Percentiles rank a stretch among this genome's conserved stretches.
Conservation (phyloP, 768 basidiomycete genomes). For the Mycena crocata region DNA sequence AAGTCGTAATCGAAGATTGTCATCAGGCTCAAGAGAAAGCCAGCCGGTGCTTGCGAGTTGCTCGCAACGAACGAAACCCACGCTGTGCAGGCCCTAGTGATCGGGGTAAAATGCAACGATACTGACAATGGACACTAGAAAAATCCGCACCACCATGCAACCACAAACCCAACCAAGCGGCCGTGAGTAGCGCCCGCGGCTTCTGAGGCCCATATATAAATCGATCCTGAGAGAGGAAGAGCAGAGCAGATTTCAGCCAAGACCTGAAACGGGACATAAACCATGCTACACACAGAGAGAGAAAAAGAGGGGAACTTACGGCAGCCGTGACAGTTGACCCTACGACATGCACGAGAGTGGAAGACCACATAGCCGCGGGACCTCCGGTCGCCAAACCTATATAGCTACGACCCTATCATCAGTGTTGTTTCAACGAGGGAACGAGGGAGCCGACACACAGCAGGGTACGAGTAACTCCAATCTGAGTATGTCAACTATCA, state of each 20-base stretch:
- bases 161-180: neutral
- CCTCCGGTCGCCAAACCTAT: conserved; percentile 4
- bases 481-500: neutral
- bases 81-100: neutral
- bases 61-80: neutral
- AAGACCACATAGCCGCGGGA: conserved; percentile 6
- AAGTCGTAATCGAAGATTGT: neutral
- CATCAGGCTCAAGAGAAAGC: conserved; percentile 3
- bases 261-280: conserved; percentile 1
- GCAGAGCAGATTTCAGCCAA: conserved; percentile 5
- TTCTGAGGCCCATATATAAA: conserved; percentile 4
- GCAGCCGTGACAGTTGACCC: conserved; percentile 1
- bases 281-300: neutral
- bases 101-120: neutral
- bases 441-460: neutral
- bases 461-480: conserved; percentile 1
- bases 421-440: neutral
- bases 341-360: neutral
- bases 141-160: conserved; percentile 1
- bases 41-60: conserved; percentile 5
- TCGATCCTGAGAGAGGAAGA: conserved; percentile 1
- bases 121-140: neutral
- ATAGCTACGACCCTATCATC: neutral
- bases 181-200: neutral
- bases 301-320: neutral